Conservation (phyloP, 129 eudicot genomes). For the Pseudognaphalium luteoalbum region DNA sequence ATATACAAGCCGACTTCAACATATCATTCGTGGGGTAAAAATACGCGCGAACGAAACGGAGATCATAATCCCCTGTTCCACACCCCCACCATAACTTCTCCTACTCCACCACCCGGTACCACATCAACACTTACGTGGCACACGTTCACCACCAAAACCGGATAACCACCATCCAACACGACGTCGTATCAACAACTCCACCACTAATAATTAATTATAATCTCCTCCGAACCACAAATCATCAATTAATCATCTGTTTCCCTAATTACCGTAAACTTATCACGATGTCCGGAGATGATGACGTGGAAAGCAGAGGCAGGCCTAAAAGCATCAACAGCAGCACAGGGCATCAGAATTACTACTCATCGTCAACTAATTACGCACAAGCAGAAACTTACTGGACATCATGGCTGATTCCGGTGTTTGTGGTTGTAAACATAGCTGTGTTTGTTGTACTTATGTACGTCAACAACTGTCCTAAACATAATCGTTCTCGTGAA, state of each 20-base stretch:
- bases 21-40: background rate
- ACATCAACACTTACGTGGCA: conserved; percentile 30
- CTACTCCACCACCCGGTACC: background rate
- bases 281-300: conserved; percentile 34
- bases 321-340: conserved; percentile 20
- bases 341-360: background rate
- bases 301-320: conserved; percentile 49
- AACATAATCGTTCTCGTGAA: conserved; percentile 25
- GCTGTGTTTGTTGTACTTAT: conserved; percentile 61
- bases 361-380: conserved; percentile 5
- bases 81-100: conserved; percentile 22
- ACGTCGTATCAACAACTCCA: conserved; percentile 20
- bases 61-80: conserved; percentile 6
- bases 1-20: background rate
- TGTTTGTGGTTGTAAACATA: conserved; percentile 56
- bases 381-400: conserved; percentile 41
- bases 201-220: conserved; percentile 23
- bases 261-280: background rate
- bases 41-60: background rate
- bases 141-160: conserved; percentile 10
- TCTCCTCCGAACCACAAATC: background rate
- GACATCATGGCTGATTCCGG: conserved; percentile 78
- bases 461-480: conserved; percentile 76
- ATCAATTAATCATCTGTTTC: background rate
- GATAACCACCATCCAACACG: conserved; percentile 6